Conservation (phyloP, 371 early-diverging fungal species). For the Fennellomyces sp. region DNA sequence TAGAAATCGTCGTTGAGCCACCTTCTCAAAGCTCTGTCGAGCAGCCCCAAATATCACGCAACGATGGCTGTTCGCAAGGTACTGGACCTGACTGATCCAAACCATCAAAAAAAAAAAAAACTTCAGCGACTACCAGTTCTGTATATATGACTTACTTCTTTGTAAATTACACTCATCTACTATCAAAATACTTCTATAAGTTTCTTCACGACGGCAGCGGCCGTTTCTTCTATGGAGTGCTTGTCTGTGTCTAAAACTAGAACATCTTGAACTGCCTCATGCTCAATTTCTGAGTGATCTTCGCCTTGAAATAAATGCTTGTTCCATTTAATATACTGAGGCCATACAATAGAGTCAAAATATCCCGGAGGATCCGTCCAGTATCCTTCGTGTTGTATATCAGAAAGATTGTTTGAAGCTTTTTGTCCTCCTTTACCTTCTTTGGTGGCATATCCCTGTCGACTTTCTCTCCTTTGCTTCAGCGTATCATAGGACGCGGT, state of each 20-base stretch:
- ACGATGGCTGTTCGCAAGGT: too few species aligned
- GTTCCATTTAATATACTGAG: conserved; percentile 69
- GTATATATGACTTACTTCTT: background rate
- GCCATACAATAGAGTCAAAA: conserved; percentile 86
- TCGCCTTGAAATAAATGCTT: conserved; percentile 20
- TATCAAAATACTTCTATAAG: background rate
- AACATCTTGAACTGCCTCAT: conserved; percentile 18
- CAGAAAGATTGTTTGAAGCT: background rate
- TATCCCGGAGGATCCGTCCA: conserved; percentile 90
- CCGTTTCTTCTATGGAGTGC: conserved; percentile 26
- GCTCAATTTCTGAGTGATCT: conserved; percentile 13
- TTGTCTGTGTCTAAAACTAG: conserved; percentile 29
- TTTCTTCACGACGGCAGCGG: conserved; percentile 7
- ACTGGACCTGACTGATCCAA: too few species aligned
- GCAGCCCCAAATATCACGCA: background rate
- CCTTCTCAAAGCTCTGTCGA: background rate
- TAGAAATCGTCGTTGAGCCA: background rate
- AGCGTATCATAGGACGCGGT: conserved; percentile 64
- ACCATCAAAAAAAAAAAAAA: too few species aligned
- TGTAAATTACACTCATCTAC: background rate
- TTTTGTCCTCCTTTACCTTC: conserved; percentile 57
- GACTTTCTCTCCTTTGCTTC: conserved; percentile 65
- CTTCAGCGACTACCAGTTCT: background rate
- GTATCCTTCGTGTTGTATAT: conserved; percentile 42
- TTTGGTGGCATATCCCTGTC: conserved; percentile 75